Base-by-base conservation (phyloP, 345 rosid genomes). In the Draba incana region DNA sequence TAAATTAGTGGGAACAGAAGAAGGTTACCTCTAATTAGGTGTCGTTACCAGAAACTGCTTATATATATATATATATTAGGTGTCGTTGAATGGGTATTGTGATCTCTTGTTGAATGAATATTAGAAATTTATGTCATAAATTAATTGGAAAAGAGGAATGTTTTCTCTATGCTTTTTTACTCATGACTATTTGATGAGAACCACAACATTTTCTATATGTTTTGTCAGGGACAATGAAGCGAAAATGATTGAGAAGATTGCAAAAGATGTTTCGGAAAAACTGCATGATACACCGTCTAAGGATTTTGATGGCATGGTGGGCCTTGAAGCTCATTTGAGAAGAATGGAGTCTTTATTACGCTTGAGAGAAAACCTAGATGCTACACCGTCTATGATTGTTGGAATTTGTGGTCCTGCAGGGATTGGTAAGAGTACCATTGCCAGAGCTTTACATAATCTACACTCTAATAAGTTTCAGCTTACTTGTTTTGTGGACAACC, bases 291-390 rank as follows among this genome's bases (percentile, higher is more conserved):
- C 57, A 46, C 33, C 23, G 0, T 51, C 58, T 5, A 50, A 1
- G 12, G 48, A 64, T 64, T 64, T 64, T 20, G 38, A 48, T 12
- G 57, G 8, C 30, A 31, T 64, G 48, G 54, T 62, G 24, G 66
- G 66, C 30, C 5, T 28, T 10, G 58, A 64, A 1, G 1, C 54
- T 37, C 69, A 64, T 4, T 12, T 63, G 13, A 15, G 2, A 0
- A 1, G 15, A 46, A 45, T 63, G 7, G 0, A n/a, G 11, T 12
- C 44, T 47, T 46, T 63, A 31, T 6, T 63, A 20, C 20, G 20
- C 20, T 20, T 20, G 20, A 20, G 20, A 20, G 20, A 20, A 31
- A 2, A 31, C 6, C 14, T 63, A 4, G 56, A 63, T n/a, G 0
- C 6, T 10, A 25, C 5, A 6, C 56, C 4, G 27, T 56, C 3